Evolutionary conservation across 148 eudicot species (phyloP), one percentile per base, ranked within the genome.

Genomic region (Beta vulgaris): DNA sequence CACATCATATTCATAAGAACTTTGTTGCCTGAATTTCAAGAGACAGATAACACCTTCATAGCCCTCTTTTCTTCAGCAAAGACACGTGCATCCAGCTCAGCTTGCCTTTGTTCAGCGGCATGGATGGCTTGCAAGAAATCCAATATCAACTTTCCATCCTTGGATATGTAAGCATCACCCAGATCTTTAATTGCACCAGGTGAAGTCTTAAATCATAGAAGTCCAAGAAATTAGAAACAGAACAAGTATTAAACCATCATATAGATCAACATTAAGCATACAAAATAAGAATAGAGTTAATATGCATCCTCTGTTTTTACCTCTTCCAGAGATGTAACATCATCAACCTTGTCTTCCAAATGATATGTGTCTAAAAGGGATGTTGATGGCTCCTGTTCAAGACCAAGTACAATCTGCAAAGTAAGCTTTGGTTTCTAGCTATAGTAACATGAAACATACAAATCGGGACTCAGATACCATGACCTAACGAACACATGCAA

Each of bases 51-150:
- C 44, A 92, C 99, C 97, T 92, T 95, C 82, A 90, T 80, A 69
- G 71, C 78, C 79, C 89, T 92, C 86, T 87, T 90, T 76, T 95
- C 97, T 85, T 95, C 91, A 28, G 86, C 76, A 69, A 87, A 89
- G 28, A 78, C 74, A 54, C 75, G 89, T 60, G 96, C 91, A 87
- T 92, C 97, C 72, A 95, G 68, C 79, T 90, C 98, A 26, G 93
- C 96, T 79, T 95, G 98, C 84, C 92, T 84, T 73, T 90, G 81
- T 82, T 95, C 98, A 84, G 98, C 97, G 49, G 88, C 88, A 83
- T 95, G 98, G 76, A 95, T 88, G 74, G 97, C 97, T 86, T 92
- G 85, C 77, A 95, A 78, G 64, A 95, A 85, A 85, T 94, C 98
- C 82, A 95, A 60, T 75, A 92, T 88, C 85, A 95, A 49, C 78